A percentile compares a stretch with the other conserved stretches of the same genome.
Conservation (phyloP, 306 rosid species). For the Erythrophleum fordii region DNA sequence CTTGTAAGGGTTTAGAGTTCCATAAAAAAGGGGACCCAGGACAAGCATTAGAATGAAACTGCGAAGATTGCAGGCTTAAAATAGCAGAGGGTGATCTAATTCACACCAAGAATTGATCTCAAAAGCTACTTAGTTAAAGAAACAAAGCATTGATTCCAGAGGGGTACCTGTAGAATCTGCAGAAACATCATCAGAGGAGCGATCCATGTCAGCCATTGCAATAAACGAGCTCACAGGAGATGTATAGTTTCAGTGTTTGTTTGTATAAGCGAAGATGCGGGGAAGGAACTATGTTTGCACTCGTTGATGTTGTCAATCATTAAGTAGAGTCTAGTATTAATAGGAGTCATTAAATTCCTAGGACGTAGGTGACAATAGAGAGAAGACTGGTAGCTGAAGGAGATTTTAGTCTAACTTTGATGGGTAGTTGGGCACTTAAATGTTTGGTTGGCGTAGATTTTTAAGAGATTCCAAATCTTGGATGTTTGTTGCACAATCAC, state of each 20-base stretch:
- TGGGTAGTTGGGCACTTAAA: conserved; percentile 61
- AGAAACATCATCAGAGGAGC: conserved; percentile 52
- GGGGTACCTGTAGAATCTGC: conserved; percentile 66
- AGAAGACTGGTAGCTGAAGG: conserved; percentile 74
- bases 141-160: conserved; percentile 19
- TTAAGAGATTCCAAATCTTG: not conserved
- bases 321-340: conserved; percentile 37
- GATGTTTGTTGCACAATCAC: not conserved
- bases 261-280: not conserved
- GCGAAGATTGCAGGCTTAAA: not conserved
- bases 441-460: conserved; percentile 43
- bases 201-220: conserved; percentile 64
- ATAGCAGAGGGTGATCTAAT: not conserved
- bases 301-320: conserved; percentile 38
- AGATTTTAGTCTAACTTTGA: conserved; percentile 41
- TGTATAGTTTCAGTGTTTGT: not conserved
- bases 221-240: conserved; percentile 34
- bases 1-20: not conserved
- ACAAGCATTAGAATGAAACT: not conserved
- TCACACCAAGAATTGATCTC: conserved; percentile 3
- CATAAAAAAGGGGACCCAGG: not conserved
- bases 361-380: conserved; percentile 14
- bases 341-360: conserved; percentile 38
- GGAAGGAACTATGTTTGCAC: conserved; percentile 26
- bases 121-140: not conserved